Percentiles rank a stretch among this genome's conserved stretches.
These are phyloP conservation scores for Lathyrus sativus DNA, from an alignment of 306 rosid species.

Conservation along the genomic window DNA sequence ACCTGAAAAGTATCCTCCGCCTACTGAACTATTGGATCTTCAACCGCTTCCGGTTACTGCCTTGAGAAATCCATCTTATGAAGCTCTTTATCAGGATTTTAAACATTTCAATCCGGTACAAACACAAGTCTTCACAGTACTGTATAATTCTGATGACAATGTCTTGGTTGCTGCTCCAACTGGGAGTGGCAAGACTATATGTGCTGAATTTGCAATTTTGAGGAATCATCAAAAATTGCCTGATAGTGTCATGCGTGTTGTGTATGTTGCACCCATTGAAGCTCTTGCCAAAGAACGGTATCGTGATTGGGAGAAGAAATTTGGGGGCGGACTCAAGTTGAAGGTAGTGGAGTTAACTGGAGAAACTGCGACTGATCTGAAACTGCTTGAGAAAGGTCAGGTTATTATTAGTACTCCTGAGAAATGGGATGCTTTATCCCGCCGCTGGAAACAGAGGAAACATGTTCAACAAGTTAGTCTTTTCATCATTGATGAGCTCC, in stretches of 20 bases:
- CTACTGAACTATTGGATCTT: constrained; percentile 87
- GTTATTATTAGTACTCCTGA: constrained; percentile 68
- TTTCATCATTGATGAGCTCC: constrained; percentile 84
- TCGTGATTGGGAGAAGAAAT: constrained; percentile 86
- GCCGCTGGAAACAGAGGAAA: constrained; percentile 88
- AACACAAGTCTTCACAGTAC: constrained; percentile 89
- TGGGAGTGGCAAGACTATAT: constrained; percentile 92
- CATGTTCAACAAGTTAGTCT: constrained; percentile 91
- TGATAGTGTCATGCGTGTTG: constrained; percentile 70
- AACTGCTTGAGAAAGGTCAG: constrained; percentile 14
- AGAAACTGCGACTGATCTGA: constrained; percentile 52
- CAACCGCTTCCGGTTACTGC: constrained; percentile 93
- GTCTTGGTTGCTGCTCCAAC: constrained; percentile 93
- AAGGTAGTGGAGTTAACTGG: constrained; percentile 82
- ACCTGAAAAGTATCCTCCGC: constrained; percentile 95
- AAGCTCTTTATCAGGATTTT: constrained; percentile 46
- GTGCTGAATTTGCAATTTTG: constrained; percentile 86
- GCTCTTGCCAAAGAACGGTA: constrained; percentile 83
- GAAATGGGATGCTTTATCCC: constrained; percentile 97
- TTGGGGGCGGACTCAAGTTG: constrained; percentile 68
- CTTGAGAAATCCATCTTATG: constrained; percentile 56
- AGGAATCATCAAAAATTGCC: constrained; percentile 83
- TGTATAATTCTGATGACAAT: constrained; percentile 91
- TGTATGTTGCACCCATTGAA: constrained; percentile 87
- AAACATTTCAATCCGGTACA: constrained; percentile 95